Evolutionary conservation across 257 asterid species (phyloP), one percentile per base, ranked within the genome.

Genomic region (Nemophila menziesii): DNA sequence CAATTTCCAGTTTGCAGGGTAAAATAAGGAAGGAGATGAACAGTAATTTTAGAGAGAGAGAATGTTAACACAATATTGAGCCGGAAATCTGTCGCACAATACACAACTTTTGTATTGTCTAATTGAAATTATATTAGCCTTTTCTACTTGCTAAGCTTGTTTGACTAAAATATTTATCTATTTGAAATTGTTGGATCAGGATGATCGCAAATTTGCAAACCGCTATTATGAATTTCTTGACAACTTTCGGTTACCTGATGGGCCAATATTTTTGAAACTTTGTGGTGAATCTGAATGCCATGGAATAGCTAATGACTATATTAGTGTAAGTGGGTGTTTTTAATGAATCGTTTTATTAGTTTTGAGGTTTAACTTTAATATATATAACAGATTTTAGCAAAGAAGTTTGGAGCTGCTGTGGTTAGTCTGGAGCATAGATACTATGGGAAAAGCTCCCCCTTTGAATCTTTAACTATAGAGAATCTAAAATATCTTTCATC

Each of bases 361-460:
- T 50, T 54, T 46, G 55, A 49, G 34, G 60, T 66, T 63, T 43
- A 73, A 36, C 36, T 56, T 51, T 61, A 46, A 29, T 18, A 39
- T 60, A 23, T 46, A 44, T 18, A 33, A 63, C 81, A 84, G 99
- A 92, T 85, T 58, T 60, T 90, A 67, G 99, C 96, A 8, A 85
- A 78, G 70, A 81, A 81, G 69, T 90, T 90, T 64, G 96, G 86
- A 64, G 99, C 96, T 63, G 94, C 93, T 29, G 67, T 90, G 46
- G 86, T 90, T 52, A 48, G 92, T 43, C 80, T 75, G 21, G 99
- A 90, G 76, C 99, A 85, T 60, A 90, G 99, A 33, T 90, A 79
- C 67, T 90, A 85, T 21, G 99, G 99, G 52, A 77, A 79, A 77
- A 90, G 99, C 55, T 61, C 73, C 22, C 99, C 94, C 40, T 85